Conservation (phyloP, 768 basidiomycete species). For the Rhizopogon roseolus region DNA sequence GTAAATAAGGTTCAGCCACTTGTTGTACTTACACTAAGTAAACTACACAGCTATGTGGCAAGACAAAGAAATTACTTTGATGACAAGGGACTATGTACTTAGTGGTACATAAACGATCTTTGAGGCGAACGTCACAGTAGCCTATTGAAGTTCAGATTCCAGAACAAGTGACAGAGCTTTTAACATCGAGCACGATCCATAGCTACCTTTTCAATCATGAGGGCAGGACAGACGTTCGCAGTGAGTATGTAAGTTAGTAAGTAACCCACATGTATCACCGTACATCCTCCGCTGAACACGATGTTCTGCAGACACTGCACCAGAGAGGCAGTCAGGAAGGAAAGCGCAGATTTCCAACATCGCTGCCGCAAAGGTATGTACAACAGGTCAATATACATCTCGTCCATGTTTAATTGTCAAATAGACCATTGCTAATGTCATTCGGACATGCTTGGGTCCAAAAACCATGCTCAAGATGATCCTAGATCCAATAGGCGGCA, state of each 20-base stretch:
- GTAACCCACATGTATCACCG: too few species aligned
- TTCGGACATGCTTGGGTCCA: constrained; percentile 93
- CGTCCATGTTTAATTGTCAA: background rate
- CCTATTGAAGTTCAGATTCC: too few species aligned
- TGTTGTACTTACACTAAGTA: too few species aligned
- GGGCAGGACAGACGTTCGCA: constrained; percentile 64
- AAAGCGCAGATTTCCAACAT: constrained; percentile 98
- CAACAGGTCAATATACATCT: background rate
- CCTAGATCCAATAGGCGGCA: constrained; percentile 98
- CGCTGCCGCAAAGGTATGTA: constrained; percentile 85
- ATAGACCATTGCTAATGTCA: constrained; percentile 96
- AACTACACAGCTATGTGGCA: too few species aligned
- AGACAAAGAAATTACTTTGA: too few species aligned
- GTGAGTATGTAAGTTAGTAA: constrained; percentile 62
- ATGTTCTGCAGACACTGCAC: constrained; percentile 69
- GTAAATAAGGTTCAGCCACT: too few species aligned
- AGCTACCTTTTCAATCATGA: constrained; percentile 7
- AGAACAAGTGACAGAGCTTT: constrained; percentile 48
- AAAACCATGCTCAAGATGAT: constrained; percentile 99
- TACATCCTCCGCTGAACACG: background rate
- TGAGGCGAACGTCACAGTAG: too few species aligned
- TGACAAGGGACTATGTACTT: too few species aligned
- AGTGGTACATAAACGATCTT: too few species aligned
- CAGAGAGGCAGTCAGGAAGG: constrained; percentile 88
- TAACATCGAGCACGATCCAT: background rate